Base-by-base conservation (phyloP, 768 basidiomycete species). In the Auricularia heimuer region DNA sequence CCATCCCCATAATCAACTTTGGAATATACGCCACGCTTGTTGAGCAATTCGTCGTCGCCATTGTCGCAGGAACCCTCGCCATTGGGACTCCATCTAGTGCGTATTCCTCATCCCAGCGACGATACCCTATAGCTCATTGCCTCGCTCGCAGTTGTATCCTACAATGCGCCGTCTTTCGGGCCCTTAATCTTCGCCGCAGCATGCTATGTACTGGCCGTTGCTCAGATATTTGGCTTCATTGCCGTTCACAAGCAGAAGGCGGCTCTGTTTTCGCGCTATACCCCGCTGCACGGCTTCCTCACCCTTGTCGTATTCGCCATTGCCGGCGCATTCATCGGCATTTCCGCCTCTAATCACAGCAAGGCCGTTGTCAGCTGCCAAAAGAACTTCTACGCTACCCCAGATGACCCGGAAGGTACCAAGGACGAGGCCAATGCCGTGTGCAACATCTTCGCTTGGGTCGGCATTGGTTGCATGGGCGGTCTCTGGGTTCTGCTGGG, bases 381-480 rank as follows among this genome's bases (percentile, higher is more conserved):
- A 29, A 62, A 68, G 3, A 75, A 80, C 54, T 90, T 85, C 77
- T 90, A 86, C 72, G 71, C 78, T 18, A 73, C 77, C 68, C 62
- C 70, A 6, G 71, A 75, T 36, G 62, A 71, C 3, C 47, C 66
- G 62, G 68, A 64, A n/a, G 68, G 71, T 29, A 72, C 70, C 62
- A 73, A 75, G 14, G 70, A 74, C 44, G 83, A 92, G 73, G 90
- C 86, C 4, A 74, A 86, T 42, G 85, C 83, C 4, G 80, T 98
- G 29, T 99, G 97, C 76, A 80, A 87, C 60, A 88, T 97, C 64
- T 96, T 98, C 72, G 81, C 93, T 3, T 97, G 94, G 92, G 90
- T 92, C 10, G 90, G 91, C 70, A 79, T 97, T 14, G 95, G 95
- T 44, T 77, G 98, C 64, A 95, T 98, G 93, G 89, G 81, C 21